Conservation (phyloP, 805 yeast genomes). For the Saccharomycopsis amapae region DNA sequence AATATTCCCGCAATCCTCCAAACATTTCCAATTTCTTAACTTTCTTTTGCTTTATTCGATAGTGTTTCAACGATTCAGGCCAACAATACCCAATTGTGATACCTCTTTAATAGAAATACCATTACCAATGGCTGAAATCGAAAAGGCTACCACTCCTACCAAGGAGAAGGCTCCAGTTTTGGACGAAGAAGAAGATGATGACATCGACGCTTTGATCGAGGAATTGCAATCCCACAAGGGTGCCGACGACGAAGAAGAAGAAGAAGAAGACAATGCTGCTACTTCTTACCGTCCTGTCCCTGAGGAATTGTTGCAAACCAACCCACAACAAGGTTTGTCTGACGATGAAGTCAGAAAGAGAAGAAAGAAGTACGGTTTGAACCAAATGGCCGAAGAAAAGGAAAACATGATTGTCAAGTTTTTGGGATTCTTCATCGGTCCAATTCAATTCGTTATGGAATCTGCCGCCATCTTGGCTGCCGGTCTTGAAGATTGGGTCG, state of each 20-base stretch:
- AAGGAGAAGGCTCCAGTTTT: slow-evolving; percentile 49
- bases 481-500: slow-evolving; percentile 97
- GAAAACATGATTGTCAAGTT: slow-evolving; percentile 77
- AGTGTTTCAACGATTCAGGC: no score
- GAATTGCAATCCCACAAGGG: slow-evolving; percentile 68
- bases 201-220: slow-evolving; percentile 63
- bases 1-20: no score
- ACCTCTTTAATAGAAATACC: not conserved
- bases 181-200: slow-evolving; percentile 59
- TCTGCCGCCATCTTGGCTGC: slow-evolving; percentile 94
- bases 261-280: slow-evolving; percentile 42
- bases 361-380: slow-evolving; percentile 85
- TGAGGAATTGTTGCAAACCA: slow-evolving; percentile 78
- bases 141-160: slow-evolving; percentile 33
- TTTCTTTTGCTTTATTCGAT: no score
- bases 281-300: slow-evolving; percentile 72
- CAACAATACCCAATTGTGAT: not conserved
- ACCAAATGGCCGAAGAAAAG: slow-evolving; percentile 85
- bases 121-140: slow-evolving; percentile 1
- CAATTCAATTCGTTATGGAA: slow-evolving; percentile 95
- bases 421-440: slow-evolving; percentile 85
- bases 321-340: slow-evolving; percentile 68
- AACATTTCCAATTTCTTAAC: no score
- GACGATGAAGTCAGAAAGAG: slow-evolving; percentile 73
- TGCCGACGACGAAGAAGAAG: slow-evolving; percentile 43